Percentiles rank a stretch among this genome's conserved stretches.
These are phyloP conservation scores for Clonostachys solani DNA, from an alignment of 2,329 filamentous ascomycete species.

Conservation along the genomic window DNA sequence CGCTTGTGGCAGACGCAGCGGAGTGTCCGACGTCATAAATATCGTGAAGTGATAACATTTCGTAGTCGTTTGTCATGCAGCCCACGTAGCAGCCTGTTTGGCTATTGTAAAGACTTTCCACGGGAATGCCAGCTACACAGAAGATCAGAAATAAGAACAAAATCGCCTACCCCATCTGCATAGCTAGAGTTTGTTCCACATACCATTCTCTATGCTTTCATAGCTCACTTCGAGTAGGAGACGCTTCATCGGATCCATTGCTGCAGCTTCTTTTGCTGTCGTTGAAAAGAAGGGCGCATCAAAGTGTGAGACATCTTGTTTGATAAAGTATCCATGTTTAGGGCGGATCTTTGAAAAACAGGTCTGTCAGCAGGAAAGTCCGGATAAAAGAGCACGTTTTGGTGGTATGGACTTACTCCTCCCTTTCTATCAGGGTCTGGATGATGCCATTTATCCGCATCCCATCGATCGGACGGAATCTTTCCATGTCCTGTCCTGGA, in stretches of 20 bases:
- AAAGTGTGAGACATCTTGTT: constrained; percentile 39
- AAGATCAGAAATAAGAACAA: background rate
- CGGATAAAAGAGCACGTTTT: background rate
- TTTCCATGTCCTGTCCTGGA: constrained; percentile 7
- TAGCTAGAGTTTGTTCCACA: constrained; percentile 1
- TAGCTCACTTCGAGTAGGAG: constrained; percentile 48
- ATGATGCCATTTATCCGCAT: constrained; percentile 12
- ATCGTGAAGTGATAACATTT: constrained; percentile 37
- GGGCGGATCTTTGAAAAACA: background rate
- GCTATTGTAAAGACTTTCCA: constrained; percentile 38
- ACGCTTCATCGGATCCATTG: constrained; percentile 48
- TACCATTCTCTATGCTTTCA: constrained; percentile 44
- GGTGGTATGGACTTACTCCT: constrained; percentile 5
- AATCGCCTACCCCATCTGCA: background rate
- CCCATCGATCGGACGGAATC: constrained; percentile 15
- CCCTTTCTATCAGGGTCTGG: constrained; percentile 4
- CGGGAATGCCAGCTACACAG: constrained; percentile 36
- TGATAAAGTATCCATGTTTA: constrained; percentile 27
- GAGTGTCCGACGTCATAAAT: constrained; percentile 35
- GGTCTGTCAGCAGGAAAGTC: background rate
- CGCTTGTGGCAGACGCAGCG: background rate
- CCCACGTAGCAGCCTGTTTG: constrained; percentile 47
- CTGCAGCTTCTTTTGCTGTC: constrained; percentile 42
- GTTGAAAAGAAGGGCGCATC: constrained; percentile 49
- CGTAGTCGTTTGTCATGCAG: constrained; percentile 42